Percentiles rank a stretch among this genome's conserved stretches.
Evolutionary conservation across 768 basidiomycete genomes (phyloP).

Genomic region (Amanita pallidorosea): DNA sequence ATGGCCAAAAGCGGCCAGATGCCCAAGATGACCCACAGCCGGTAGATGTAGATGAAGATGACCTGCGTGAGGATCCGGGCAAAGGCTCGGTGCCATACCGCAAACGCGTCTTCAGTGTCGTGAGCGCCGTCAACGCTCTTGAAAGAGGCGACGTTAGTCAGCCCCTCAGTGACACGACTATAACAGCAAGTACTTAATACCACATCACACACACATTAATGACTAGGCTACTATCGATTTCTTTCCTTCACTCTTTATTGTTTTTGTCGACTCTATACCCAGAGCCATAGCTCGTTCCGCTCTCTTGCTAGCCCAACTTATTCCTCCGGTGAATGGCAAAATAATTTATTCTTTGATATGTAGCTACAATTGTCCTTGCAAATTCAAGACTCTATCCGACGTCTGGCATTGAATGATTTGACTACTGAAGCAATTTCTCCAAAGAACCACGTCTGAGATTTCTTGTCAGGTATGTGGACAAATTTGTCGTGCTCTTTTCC

Average conservation of each 20-base stretch:
- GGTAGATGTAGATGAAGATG: slow-evolving; percentile 10
- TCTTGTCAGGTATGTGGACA: slow-evolving; percentile 65
- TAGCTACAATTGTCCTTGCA: slow-evolving; percentile 2
- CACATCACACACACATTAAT: neutral
- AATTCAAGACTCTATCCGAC: slow-evolving; percentile 52
- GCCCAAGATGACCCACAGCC: slow-evolving; percentile 10
- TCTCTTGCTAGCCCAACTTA: neutral
- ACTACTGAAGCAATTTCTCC: slow-evolving; percentile 66
- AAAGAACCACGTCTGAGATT: slow-evolving; percentile 74
- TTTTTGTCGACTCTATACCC: slow-evolving; percentile 3
- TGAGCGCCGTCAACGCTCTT: slow-evolving; percentile 24
- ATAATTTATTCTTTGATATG: slow-evolving; percentile 8
- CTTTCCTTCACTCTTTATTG: neutral
- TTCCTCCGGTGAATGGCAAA: neutral
- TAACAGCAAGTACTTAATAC: slow-evolving; percentile 12
- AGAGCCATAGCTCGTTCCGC: slow-evolving; percentile 3
- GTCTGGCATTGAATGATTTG: slow-evolving; percentile 61
- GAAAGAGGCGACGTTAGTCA: slow-evolving; percentile 21
- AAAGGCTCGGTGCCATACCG: slow-evolving; percentile 20
- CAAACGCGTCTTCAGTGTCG: slow-evolving; percentile 50
- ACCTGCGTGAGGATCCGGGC: slow-evolving; percentile 15
- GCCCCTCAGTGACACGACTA: slow-evolving; percentile 29
- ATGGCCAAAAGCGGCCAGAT: slow-evolving; percentile 17
- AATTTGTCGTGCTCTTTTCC: slow-evolving; percentile 71
- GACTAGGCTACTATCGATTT: neutral